Base-by-base conservation (phyloP, 2,329 filamentous ascomycete genomes). In the Neonectria magnoliae region DNA sequence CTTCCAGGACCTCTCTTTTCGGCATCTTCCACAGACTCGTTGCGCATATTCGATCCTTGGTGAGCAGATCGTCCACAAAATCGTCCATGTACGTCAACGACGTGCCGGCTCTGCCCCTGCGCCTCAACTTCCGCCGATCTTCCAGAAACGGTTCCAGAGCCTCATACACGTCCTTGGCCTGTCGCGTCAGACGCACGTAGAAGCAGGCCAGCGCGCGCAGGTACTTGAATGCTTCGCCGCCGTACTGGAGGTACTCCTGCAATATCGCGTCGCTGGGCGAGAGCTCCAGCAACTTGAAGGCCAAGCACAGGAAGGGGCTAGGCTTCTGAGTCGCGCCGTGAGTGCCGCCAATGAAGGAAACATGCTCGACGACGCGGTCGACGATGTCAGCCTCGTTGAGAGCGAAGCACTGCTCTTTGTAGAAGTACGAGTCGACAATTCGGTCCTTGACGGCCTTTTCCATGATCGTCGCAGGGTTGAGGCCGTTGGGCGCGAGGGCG, bases 351-450 rank as follows among this genome's bases (percentile, higher is more conserved):
- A 99, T 87, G 79, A 91, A 96, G 53, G 83, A 86, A 51, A 99
- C 87, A 79, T 90, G 86, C 72, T 95, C 91, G 27, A 93, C 92
- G 0, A 97, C 94, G 69, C 96, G 93, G 81, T 98, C 93, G 73
- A 97, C 91, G 6, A 99, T 84, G 79, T 90, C 88, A 57, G 88
- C 88, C 77, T 91, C 89, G 82, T 98, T 99, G 69, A 99, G 86
- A 45, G 92, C 96, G 81, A 98, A 99, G 79, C 96, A 98, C 82
- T 98, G 94, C 81, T 98, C 96, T 80, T 98, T 98, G 92, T 94
- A 99, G 83, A 97, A 99, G 82, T 97, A 97, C 57, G 90, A 93
- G 76, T 97, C 94, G 71, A 94, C 90, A 79, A 99, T 98, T 76
- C 96, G 94, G 81, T 99, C 96, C 76, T 93, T 92, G 70, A 98